Evolutionary conservation across 225 moss, liverwort and hornwort genomes (phyloP), one percentile per base, ranked within the genome.

Genomic region (Lunularia cruciata): DNA sequence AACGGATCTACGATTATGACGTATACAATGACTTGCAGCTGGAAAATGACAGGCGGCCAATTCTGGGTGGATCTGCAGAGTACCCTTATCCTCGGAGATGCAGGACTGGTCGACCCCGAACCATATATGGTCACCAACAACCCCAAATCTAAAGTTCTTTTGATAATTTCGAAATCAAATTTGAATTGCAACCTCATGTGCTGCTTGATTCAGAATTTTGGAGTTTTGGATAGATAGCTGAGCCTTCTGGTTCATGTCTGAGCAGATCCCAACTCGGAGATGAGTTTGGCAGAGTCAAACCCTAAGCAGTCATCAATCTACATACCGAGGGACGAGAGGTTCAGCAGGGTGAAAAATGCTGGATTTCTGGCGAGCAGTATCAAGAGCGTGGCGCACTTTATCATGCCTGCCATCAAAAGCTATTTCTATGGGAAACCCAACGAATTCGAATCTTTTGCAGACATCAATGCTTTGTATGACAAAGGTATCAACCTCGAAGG

Each of bases 1-100:
- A 89, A 20, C 85, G 89, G 25, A 78, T 89, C 70, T 89, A 89
- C 67, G 86, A 89, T 54, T 89, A 74, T 59, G 83, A 60, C 25
- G 23, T 7, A 2, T 89, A 81, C 73, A n/a, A 87, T 46, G 89
- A 89, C 73, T 53, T 89, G 77, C 84, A 84, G 23, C 60, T 1
- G 0, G 70, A 76, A 4, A 82, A 86, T 26, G 53, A 57, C 0
- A 35, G 25, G 20, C 78, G 89, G n/a, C 83, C 75, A 3, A 69
- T 78, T 5, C 68, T 87, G 40, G 87, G 87, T 5, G 85, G 87
- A 16, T 67, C 33, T 59, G 0, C 46, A 10, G 38, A 81, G 5
- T 73, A 13, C 10, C 80, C 84, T 2, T 89, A 87, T 13, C 89
- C 89, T 36, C 83, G 85, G 42, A 72, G 89, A 54, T 18, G 71